A percentile compares a stretch with the other conserved stretches of the same genome.
Evolutionary conservation across 495 filamentous ascomycete species (phyloP).

Genomic region (Trichoderma erinaceum): DNA sequence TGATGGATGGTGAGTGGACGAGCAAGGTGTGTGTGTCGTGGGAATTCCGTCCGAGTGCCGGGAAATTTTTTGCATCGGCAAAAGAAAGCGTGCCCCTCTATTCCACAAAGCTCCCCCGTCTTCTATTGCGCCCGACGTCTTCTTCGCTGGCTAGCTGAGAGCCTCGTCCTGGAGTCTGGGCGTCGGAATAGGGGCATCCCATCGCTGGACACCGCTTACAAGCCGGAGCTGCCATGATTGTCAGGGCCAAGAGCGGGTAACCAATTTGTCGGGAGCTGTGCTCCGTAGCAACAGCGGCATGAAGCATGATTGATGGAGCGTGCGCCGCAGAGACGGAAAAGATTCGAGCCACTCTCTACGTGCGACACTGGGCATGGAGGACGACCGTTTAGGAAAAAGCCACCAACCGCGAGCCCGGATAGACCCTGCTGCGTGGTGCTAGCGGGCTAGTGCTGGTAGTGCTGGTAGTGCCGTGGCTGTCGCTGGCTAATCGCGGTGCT

Average conservation of each 20-base stretch:
- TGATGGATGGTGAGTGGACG: neutral
- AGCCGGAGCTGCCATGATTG: neutral
- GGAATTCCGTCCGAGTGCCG: constrained; percentile 7
- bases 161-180: neutral
- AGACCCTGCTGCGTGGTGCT: neutral
- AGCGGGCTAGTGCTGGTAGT: neutral
- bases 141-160: neutral
- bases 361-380: constrained; percentile 5
- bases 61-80: constrained; percentile 14
- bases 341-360: neutral
- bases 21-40: constrained; percentile 13
- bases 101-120: neutral
- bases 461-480: neutral
- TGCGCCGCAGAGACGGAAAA: neutral
- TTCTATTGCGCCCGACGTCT: neutral
- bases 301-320: neutral
- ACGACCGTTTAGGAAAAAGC: constrained; percentile 5
- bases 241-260: constrained; percentile 8
- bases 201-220: neutral
- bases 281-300: neutral
- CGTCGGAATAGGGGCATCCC: neutral
- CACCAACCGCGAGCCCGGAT: constrained; percentile 6
- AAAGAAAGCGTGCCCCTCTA: neutral
- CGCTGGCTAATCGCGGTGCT: neutral
- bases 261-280: constrained; percentile 7